Evolutionary conservation across 768 basidiomycete genomes (phyloP).

Genomic region (Cyclocybe aegerita): DNA sequence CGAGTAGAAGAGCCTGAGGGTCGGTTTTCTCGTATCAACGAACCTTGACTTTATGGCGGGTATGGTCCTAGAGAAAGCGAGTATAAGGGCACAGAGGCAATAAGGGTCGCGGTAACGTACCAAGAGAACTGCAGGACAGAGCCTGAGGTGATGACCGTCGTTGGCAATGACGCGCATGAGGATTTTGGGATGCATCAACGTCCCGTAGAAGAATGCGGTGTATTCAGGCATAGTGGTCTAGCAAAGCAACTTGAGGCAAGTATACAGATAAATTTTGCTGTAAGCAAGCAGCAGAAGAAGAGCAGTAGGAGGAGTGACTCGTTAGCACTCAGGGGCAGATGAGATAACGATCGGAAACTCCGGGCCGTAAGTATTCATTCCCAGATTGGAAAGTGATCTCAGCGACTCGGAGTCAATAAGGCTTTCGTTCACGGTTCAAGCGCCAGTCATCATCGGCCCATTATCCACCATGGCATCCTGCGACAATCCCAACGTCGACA

Average conservation of each 20-base stretch:
- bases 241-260: neutral
- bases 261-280: neutral
- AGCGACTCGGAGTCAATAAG: constrained; percentile 8
- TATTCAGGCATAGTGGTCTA: neutral
- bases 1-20: neutral
- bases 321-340: neutral
- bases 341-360: neutral
- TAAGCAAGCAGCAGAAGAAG: neutral
- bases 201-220: constrained; percentile 85
- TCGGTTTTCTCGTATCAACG: neutral
- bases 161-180: constrained; percentile 74
- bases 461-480: constrained; percentile 41
- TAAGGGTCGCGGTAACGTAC: constrained; percentile 39
- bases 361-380: neutral
- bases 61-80: constrained; percentile 57
- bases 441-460: too few relatives aligned
- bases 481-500: constrained; percentile 60
- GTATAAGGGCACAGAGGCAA: neutral
- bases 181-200: constrained; percentile 85
- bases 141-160: constrained; percentile 58
- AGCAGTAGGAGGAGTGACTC: neutral
- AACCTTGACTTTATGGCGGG: constrained; percentile 78
- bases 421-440: constrained; percentile 5
- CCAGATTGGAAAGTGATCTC: constrained; percentile 4
- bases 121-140: constrained; percentile 73